These are phyloP conservation scores for Xylaria polymorpha DNA, from an alignment of 2,329 filamentous ascomycete species.

Conservation along the genomic window DNA sequence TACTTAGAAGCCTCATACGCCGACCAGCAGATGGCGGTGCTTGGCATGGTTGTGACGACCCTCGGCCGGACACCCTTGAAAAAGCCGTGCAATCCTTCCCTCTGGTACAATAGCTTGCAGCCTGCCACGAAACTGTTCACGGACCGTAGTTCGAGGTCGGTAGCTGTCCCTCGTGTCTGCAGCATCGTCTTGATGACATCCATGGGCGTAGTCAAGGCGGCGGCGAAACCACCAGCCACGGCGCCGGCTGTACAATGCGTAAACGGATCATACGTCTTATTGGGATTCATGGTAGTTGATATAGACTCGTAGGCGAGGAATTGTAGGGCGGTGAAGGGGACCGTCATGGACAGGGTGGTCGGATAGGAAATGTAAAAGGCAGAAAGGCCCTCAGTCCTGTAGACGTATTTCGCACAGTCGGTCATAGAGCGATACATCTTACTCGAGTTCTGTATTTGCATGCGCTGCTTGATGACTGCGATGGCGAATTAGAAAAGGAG, in stretches of 20 bases:
- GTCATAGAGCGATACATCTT: constrained; percentile 84
- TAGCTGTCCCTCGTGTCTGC: constrained; percentile 88
- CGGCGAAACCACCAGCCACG: constrained; percentile 91
- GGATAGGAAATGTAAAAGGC: constrained; percentile 99
- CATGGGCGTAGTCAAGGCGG: constrained; percentile 92
- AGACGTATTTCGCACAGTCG: constrained; percentile 90
- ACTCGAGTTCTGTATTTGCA: constrained; percentile 97
- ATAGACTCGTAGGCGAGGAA: constrained; percentile 98
- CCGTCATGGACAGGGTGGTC: constrained; percentile 97
- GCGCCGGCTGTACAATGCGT: constrained; percentile 95
- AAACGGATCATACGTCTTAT: constrained; percentile 86
- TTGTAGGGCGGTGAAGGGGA: constrained; percentile 95
- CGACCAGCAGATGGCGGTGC: constrained; percentile 99
- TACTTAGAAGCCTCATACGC: constrained; percentile 77
- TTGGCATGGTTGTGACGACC: constrained; percentile 96
- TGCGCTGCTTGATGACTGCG: constrained; percentile 97
- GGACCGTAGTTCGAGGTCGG: constrained; percentile 83
- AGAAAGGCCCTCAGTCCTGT: constrained; percentile 84
- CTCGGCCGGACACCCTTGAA: constrained; percentile 92
- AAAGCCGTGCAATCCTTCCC: constrained; percentile 88
- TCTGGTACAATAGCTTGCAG: constrained; percentile 81
- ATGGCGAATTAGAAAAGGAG: constrained; percentile 25
- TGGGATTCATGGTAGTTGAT: constrained; percentile 91
- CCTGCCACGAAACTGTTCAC: constrained; percentile 85
- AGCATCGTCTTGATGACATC: constrained; percentile 98